Evolutionary conservation across 805 yeast species (phyloP).

Genomic region (Zygosaccharomyces rouxii): DNA sequence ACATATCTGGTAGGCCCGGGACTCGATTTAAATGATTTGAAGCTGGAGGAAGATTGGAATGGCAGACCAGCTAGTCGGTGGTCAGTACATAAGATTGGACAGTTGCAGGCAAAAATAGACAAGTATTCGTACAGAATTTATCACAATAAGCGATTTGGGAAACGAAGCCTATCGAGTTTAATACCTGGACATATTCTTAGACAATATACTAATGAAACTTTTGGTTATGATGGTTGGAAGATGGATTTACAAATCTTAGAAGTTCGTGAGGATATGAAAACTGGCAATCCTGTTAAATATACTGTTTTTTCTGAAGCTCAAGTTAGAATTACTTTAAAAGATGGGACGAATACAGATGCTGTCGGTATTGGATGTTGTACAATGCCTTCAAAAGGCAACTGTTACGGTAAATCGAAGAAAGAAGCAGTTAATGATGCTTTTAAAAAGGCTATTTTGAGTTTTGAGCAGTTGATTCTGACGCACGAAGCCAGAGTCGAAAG

Average conservation of each 20-base stretch:
- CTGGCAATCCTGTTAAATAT: conserved; percentile 13
- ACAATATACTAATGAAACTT: conserved; percentile 45
- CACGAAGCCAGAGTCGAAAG: conserved; percentile 34
- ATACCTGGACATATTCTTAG: conserved; percentile 37
- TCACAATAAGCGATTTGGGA: conserved; percentile 27
- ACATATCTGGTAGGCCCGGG: conserved; percentile 20
- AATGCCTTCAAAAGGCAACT: conserved; percentile 58
- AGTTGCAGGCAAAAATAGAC: conserved; percentile 47
- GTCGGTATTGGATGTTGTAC: conserved; percentile 70
- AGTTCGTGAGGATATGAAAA: conserved; percentile 16
- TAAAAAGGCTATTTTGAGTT: conserved; percentile 72
- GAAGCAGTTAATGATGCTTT: conserved; percentile 84
- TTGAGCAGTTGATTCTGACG: conserved; percentile 56
- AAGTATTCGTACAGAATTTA: conserved; percentile 26
- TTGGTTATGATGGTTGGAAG: conserved; percentile 58
- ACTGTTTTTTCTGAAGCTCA: conserved; percentile 36
- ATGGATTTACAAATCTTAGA: conserved; percentile 37
- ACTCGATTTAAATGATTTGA: conserved; percentile 25
- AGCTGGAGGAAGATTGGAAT: conserved; percentile 32
- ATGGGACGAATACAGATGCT: conserved; percentile 79
- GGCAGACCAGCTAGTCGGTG: conserved; percentile 42
- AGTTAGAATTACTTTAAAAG: conserved; percentile 67
- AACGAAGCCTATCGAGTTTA: conserved; percentile 25
- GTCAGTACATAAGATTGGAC: conserved; percentile 46
- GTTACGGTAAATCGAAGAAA: conserved; percentile 75